These are phyloP conservation scores for Plantago major DNA, from an alignment of 257 asterid genomes.

Conservation along the genomic window DNA sequence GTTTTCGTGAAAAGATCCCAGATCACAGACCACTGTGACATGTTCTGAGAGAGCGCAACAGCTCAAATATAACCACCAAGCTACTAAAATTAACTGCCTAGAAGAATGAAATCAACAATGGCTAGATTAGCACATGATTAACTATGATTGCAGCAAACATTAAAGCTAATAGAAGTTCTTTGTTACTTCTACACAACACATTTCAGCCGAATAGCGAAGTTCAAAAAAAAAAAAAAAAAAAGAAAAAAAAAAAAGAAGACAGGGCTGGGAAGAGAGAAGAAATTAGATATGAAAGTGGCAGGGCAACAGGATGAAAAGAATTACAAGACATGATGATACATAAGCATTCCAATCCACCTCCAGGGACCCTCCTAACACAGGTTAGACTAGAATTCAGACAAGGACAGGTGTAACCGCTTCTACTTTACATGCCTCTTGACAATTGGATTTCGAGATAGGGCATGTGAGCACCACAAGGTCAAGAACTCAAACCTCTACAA, in stretches of 20 bases:
- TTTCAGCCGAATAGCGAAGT: conserved; percentile 26
- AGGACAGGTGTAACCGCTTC: conserved; percentile 24
- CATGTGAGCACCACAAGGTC: conserved; percentile 14
- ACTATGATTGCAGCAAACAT: neutral
- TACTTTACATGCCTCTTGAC: conserved; percentile 32
- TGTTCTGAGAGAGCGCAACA: too few relatives aligned
- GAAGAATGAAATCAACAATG: neutral
- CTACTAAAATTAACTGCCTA: too few relatives aligned
- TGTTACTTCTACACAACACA: conserved; percentile 30
- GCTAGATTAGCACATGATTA: neutral
- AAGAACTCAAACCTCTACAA: conserved; percentile 30
- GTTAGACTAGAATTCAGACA: conserved; percentile 43
- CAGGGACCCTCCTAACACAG: conserved; percentile 32
- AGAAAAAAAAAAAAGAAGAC: neutral
- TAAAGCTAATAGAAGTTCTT: conserved; percentile 10
- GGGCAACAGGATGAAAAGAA: conserved; percentile 21
- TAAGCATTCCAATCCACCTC: conserved; percentile 26
- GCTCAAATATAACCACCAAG: too few relatives aligned
- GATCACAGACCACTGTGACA: too few relatives aligned
- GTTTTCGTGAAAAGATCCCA: too few relatives aligned
- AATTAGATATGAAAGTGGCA: too few relatives aligned
- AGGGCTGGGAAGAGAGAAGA: too few relatives aligned
- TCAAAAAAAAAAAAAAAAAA: conserved; percentile 5
- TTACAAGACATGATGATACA: conserved; percentile 29
- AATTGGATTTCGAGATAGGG: conserved; percentile 23